Base-by-base conservation (phyloP, 345 rosid species). In the Moringa oleifera region DNA sequence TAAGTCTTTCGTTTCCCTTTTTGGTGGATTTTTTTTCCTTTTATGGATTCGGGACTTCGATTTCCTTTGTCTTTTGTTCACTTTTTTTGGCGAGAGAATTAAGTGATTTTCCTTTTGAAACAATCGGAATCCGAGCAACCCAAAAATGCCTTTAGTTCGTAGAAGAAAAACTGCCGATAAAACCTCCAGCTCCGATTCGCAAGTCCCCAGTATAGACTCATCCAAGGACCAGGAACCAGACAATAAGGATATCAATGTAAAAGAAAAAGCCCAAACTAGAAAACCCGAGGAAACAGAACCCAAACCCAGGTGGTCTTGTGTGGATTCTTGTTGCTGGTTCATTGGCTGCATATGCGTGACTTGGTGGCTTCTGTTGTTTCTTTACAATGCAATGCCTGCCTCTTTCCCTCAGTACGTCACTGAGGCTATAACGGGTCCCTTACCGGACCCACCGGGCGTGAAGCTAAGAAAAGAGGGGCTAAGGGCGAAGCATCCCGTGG, bases 381-480 rank as follows among this genome's bases (percentile, higher is more conserved):
- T 85, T 0, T 93, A 84, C 85, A 93, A 88, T 65, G 87, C 88
- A 64, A 77, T 88, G 90, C 99, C 99, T 1, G 83, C 96, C 20
- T 88, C 95, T 60, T 62, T 93, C 18, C 97, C 95, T 41, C 88
- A 85, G 70, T 88, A 77, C 70, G 90, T 90, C 31, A 88, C 97
- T 18, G 97, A 93, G 72, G 97, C 90, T 11, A 93, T 93, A 65
- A 90, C 96, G 25, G 98, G 98, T 59, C 97, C 97, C 37, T 61
- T 79, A 55, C 97, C 97, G 0, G 99, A 93, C 67, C 95, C 96
- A 0, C 97, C 99, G 0, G 97, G 97, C 12, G 87, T 86, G 23
- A 90, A 90, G 75, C 66, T 93, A 64, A 77, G 64, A 79, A 90
- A 90, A 69, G 98, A 88, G 74, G 98, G 98, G 49, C 63, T 88